Base-by-base conservation (phyloP, 352 stramenopile species). In the Globisporangium cederbergense region DNA sequence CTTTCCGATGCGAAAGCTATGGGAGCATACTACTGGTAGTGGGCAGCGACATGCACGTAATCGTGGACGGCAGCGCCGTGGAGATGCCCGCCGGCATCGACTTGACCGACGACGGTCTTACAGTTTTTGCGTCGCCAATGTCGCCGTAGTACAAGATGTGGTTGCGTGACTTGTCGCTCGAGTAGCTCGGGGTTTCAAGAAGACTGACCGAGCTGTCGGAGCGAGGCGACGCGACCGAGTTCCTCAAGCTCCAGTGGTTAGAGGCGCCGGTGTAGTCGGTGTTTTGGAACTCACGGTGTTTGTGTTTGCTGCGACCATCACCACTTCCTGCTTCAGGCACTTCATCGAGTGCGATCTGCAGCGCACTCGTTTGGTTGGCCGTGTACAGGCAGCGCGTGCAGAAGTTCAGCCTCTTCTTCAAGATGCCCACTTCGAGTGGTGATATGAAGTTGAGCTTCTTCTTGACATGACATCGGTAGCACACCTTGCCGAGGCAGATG, bases 291-390 rank as follows among this genome's bases (percentile, higher is more conserved):
- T 1, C 22, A 8, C 13, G 22, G 8, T n/a, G 47, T 11, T 53
- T 34, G 47, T 22, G 9, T 13, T 11, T 28, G 25, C 25, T 36
- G 7, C 14, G 53, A 22, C n/a, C n/a, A 2, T 45, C 51, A 18
- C 30, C n/a, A 6, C 6, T 16, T 34, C 14, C 25, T 28, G 25
- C 40, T 49, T 60, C 53, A 14, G 46, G 36, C 47, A 81, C 54
- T 32, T 81, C 74, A 7, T 56, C 67, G 14, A 71, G 61, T 0
- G 75, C 75, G 4, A 82, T 73, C 13, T 66, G 58, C 11, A 77
- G 14, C 0, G 66, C 74, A 54, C 63, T 79, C 62, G 68, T 66
- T 42, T 73, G 67, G 5, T 66, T 66, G 18, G 66, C 59, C 10
- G 66, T 68, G 11, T 53, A 53, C 47, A 53, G 47, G 22, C 47